Percentiles rank a stretch among this genome's conserved stretches.
Evolutionary conservation across 2,329 filamentous ascomycete species (phyloP).

Genomic region (Talaromyces sp.): DNA sequence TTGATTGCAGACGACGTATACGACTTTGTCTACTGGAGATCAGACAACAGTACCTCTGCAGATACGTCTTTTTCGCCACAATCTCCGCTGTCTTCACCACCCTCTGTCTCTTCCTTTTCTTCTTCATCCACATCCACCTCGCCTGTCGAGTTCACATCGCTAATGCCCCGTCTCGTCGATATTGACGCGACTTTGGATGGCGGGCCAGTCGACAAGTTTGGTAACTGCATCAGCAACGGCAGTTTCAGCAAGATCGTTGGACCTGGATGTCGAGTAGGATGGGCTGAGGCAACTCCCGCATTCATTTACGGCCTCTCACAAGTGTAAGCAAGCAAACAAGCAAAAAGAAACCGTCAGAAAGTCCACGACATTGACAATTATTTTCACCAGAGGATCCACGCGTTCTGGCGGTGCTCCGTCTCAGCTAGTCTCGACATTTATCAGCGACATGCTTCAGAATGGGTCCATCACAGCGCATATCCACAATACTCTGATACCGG

Average conservation of each 20-base stretch:
- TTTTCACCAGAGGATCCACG: slow-evolving; percentile 20
- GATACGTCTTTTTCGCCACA: background rate
- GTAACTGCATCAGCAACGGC: slow-evolving; percentile 74
- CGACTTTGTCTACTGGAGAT: slow-evolving; percentile 71
- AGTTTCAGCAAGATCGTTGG: slow-evolving; percentile 80
- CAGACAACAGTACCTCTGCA: slow-evolving; percentile 27
- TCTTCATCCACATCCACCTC: background rate
- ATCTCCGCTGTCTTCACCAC: background rate
- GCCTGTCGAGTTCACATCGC: background rate
- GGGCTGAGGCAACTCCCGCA: slow-evolving; percentile 64
- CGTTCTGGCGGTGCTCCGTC: slow-evolving; percentile 10
- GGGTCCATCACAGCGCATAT: background rate
- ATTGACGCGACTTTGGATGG: slow-evolving; percentile 62
- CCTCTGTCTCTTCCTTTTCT: background rate
- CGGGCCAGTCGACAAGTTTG: slow-evolving; percentile 56
- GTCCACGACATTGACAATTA: no score
- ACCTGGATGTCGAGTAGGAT: slow-evolving; percentile 75
- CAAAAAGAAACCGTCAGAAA: no score
- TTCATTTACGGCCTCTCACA: slow-evolving; percentile 51
- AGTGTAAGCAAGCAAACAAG: slow-evolving; percentile 28
- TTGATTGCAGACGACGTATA: slow-evolving; percentile 84
- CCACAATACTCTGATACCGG: background rate
- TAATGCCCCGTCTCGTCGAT: slow-evolving; percentile 67
- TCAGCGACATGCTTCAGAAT: background rate
- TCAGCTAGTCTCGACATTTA: background rate